phyloP scores from a whole-genome alignment of 495 filamentous ascomycete species.

The Aspergillus ellipticus region DNA sequence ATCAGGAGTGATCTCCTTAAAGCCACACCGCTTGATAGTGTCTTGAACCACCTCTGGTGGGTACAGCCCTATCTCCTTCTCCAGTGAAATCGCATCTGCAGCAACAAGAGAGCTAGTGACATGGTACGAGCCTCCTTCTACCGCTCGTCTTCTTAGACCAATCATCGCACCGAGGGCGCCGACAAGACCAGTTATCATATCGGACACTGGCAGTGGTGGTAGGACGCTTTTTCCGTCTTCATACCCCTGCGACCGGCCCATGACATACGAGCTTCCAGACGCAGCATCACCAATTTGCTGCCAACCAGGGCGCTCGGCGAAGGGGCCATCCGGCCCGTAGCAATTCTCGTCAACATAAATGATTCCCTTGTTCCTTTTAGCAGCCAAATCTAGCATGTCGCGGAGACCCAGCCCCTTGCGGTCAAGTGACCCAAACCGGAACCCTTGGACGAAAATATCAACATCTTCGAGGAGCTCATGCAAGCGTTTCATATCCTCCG shows the following conservation, averaged over 20 bases:
- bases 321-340: slow-evolving; percentile 47
- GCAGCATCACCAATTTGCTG: slow-evolving; percentile 48
- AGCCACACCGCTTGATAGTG: slow-evolving; percentile 13
- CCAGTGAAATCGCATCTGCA: slow-evolving; percentile 17
- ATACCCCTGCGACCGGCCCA: slow-evolving; percentile 51
- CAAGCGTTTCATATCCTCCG: slow-evolving; percentile 40
- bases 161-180: slow-evolving; percentile 53
- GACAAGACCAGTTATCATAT: slow-evolving; percentile 61
- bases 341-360: slow-evolving; percentile 65
- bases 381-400: slow-evolving; percentile 46
- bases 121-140: slow-evolving; percentile 27
- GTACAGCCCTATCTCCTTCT: slow-evolving; percentile 26
- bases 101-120: slow-evolving; percentile 25
- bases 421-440: slow-evolving; percentile 48
- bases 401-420: slow-evolving; percentile 49
- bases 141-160: slow-evolving; percentile 29
- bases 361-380: slow-evolving; percentile 47
- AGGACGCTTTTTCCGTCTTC: slow-evolving; percentile 59
- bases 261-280: slow-evolving; percentile 13
- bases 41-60: slow-evolving; percentile 16
- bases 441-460: slow-evolving; percentile 58
- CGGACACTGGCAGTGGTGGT: slow-evolving; percentile 66
- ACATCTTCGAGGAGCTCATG: slow-evolving; percentile 45
- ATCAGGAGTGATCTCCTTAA: slow-evolving; percentile 11
- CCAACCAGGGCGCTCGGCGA: slow-evolving; percentile 38